Percentiles rank a stretch among this genome's conserved stretches.
These are phyloP conservation scores for Triticum monococcum DNA, from an alignment of 176 grass and related monocot species.

Conservation along the genomic window DNA sequence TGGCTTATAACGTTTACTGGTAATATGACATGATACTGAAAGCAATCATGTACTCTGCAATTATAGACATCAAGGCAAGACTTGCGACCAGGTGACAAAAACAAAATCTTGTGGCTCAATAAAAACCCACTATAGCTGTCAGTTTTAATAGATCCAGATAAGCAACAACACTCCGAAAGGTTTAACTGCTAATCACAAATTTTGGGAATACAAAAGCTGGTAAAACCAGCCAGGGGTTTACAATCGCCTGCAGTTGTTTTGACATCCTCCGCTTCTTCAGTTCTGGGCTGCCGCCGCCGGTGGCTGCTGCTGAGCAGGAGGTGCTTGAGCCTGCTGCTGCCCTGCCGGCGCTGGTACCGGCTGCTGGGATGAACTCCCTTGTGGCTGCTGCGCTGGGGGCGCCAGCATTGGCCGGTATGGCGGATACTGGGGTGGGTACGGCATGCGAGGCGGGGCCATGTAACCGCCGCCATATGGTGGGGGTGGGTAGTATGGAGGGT, in stretches of 20 bases:
- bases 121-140: constrained; percentile 6
- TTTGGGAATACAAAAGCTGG: constrained; percentile 30
- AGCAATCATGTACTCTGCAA: neutral
- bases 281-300: constrained; percentile 13
- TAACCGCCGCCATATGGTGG: constrained; percentile 52
- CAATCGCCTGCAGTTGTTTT: neutral
- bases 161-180: constrained; percentile 3
- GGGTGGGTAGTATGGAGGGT: constrained; percentile 53
- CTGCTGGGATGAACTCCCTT: constrained; percentile 41
- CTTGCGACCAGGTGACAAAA: neutral
- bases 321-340: constrained; percentile 35
- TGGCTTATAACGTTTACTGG: no score
- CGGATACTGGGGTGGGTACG: constrained; percentile 63
- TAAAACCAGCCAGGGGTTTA: neutral
- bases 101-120: constrained; percentile 20
- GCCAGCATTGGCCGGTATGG: constrained; percentile 59
- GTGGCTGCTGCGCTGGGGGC: constrained; percentile 41
- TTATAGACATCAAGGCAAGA: neutral
- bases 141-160: constrained; percentile 1
- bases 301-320: constrained; percentile 17
- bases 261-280: constrained; percentile 8
- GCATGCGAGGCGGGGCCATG: constrained; percentile 59
- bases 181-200: constrained; percentile 33
- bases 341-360: neutral
- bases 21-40: neutral